Evolutionary conservation across 116 monocot genomes (phyloP).

Genomic region (Papilionanthe hybrid): DNA sequence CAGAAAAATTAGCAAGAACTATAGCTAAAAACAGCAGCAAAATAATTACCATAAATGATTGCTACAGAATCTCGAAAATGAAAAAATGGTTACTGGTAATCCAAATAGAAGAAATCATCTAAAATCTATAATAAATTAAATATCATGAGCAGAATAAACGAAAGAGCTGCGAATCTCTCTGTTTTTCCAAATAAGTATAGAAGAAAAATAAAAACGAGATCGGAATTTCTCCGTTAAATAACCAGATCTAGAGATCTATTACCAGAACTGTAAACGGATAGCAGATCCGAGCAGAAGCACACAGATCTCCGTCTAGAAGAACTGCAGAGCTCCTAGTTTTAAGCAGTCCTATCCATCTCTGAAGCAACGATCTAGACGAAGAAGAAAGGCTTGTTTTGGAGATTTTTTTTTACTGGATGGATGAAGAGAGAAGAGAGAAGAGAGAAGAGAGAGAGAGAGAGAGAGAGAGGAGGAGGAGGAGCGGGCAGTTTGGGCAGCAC

Average conservation of each 20-base stretch:
- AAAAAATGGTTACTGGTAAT: neutral
- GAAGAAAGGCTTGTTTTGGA: no score
- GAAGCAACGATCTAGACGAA: neutral
- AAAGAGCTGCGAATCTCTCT: neutral
- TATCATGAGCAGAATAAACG: neutral
- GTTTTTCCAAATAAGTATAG: neutral
- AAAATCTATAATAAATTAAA: neutral
- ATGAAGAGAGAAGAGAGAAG: neutral
- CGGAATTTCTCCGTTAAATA: neutral
- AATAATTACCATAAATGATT: neutral
- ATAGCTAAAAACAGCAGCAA: neutral
- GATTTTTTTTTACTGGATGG: neutral
- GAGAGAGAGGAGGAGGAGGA: neutral
- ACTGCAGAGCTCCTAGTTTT: neutral
- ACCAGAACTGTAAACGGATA: neutral
- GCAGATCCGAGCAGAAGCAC: neutral
- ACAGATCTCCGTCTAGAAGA: neutral
- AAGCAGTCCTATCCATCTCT: neutral
- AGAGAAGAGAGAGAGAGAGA: neutral
- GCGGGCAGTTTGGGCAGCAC: constrained; percentile 8
- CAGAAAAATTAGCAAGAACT: neutral
- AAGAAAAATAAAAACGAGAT: neutral
- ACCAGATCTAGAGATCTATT: neutral
- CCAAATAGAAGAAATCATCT: neutral
- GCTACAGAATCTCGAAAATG: neutral